Evolutionary conservation across 345 rosid species (phyloP), one percentile per base, ranked within the genome.

Genomic region (Physaria fendleri): DNA sequence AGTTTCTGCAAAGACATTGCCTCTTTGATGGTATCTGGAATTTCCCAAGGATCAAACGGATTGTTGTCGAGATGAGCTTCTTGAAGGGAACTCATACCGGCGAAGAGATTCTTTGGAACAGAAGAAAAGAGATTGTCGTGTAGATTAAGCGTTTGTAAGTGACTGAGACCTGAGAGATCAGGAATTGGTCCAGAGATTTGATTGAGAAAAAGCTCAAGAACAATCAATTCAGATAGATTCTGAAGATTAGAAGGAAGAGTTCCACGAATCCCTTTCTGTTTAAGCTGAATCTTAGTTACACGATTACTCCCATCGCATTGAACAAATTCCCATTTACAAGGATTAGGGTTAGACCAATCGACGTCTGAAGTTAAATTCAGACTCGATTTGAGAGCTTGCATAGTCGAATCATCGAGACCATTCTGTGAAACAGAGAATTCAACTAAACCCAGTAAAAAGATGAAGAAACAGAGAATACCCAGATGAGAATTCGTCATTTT

Each of bases 291-390:
- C 16, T 69, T 53, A 9, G 68, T 65, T 0, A 89, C 83, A 27
- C 80, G 74, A 18, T 61, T 60, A 8, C 38, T 48, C 0, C 29
- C 9, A 9, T 48, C 35, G 63, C 94, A 89, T 2, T 2, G 1
- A 13, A 85, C 87, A 1, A 66, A 20, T 1, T 0, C 1, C 95
- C 97, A 87, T 3, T 66, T 7, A 46, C 97, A 93, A 0, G 92
- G 95, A 53, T 87, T 73, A 15, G 82, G 41, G 53, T 75, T 64
- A 6, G 88, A 65, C 96, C 96, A 93, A 34, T 69, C 73, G 20
- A 87, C 66, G 25, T 50, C 66, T 11, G 59, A 0, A 10, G 81
- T 67, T 10, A 80, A 72, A 33, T 42, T 75, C 9, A 81, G 69
- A 51, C 68, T 68, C 8, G 58, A 56, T 62, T 71, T 77, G 5